phyloP scores from a whole-genome alignment of 2,329 filamentous ascomycete genomes.

The Aureobasidium sp. region DNA sequence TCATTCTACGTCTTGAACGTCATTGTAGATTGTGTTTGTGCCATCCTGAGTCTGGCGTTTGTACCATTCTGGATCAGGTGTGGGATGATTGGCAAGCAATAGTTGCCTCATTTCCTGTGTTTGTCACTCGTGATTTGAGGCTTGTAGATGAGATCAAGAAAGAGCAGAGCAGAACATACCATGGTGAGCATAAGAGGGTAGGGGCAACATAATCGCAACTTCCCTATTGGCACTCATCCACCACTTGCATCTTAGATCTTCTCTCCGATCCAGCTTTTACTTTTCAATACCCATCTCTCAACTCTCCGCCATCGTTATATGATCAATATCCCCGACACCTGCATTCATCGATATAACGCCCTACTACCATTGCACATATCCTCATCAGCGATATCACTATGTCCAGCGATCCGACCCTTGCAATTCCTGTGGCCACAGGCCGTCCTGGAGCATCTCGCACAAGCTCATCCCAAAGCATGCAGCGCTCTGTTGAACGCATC shows the following conservation, averaged over 20 bases:
- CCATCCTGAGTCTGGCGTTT: not conserved
- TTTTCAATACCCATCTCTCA: not conserved
- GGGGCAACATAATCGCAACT: not conserved
- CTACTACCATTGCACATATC: not conserved
- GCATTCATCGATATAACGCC: not conserved
- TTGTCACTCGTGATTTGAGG: not conserved
- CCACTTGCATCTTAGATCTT: not conserved
- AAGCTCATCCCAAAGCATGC: conserved; percentile 6
- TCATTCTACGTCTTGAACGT: not conserved
- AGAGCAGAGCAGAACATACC: not conserved
- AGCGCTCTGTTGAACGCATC: conserved; percentile 12
- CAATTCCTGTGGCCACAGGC: not conserved
- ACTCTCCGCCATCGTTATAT: not conserved
- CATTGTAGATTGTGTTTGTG: not conserved
- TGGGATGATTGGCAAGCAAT: not conserved
- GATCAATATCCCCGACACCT: not conserved
- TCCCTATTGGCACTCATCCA: not conserved
- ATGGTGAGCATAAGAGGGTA: not conserved
- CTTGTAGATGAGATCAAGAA: not conserved
- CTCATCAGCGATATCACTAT: not conserved
- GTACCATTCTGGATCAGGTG: not conserved
- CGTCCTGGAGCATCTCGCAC: conserved; percentile 11
- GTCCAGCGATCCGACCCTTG: not conserved
- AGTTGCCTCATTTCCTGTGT: not conserved
- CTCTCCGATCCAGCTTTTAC: not conserved